A percentile compares a stretch with the other conserved stretches of the same genome.
Evolutionary conservation across 2,329 filamentous ascomycete genomes (phyloP).

Genomic region (Xenoacremonium recifei): DNA sequence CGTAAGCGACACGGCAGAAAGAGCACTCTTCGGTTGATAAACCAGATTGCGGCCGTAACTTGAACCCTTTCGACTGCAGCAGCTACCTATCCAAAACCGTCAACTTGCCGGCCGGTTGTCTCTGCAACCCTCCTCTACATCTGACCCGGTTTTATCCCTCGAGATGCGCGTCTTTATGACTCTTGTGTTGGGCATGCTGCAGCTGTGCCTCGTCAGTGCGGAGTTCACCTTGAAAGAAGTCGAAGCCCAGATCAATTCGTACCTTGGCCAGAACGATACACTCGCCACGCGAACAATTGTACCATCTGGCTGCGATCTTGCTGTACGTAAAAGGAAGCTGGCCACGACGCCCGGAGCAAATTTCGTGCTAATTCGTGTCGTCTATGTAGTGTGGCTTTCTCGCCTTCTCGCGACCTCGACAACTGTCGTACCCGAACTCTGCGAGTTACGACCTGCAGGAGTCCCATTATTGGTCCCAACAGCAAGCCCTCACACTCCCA

Average conservation of each 20-base stretch:
- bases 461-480: constrained; percentile 23
- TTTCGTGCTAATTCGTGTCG: not conserved
- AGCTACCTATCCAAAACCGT: too few relatives aligned
- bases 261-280: constrained; percentile 4
- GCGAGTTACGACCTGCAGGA: constrained; percentile 15
- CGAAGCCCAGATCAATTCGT: constrained; percentile 12
- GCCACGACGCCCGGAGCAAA: constrained; percentile 7
- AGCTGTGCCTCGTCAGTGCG: constrained; percentile 2
- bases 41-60: too few relatives aligned
- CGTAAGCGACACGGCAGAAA: too few relatives aligned
- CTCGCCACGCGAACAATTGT: not conserved
- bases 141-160: not conserved
- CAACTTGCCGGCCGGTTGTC: too few relatives aligned
- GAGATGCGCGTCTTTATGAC: constrained; percentile 5
- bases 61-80: too few relatives aligned
- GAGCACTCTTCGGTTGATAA: too few relatives aligned
- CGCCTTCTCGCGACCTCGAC: constrained; percentile 8
- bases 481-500: constrained; percentile 15
- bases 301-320: constrained; percentile 4
- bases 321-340: constrained; percentile 8
- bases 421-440: constrained; percentile 15
- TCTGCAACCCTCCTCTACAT: too few relatives aligned
- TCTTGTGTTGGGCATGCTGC: constrained; percentile 1
- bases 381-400: constrained; percentile 24
- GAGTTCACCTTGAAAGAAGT: constrained; percentile 7